Evolutionary conservation across 441 rosid species (phyloP), one percentile per base, ranked within the genome.

Genomic region (Pelargonium australe): DNA sequence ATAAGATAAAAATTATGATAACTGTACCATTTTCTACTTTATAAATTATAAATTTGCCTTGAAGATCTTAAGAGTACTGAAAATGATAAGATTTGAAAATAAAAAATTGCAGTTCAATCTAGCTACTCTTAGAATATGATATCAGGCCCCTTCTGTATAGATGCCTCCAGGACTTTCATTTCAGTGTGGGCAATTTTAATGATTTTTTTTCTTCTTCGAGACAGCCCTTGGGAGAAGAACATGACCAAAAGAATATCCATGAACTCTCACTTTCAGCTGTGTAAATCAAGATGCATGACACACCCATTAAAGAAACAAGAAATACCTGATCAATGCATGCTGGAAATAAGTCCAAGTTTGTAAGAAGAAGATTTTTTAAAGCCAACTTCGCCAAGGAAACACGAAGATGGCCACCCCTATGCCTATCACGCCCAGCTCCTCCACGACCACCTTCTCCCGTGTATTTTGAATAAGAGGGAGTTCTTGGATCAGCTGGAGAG

Each of bases 281-380:
- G 8, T 4, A 17, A 53, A n/a, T 44, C 47, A 44, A 44, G 8
- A 44, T 44, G 11, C 55, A 57, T 16, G 17, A 7, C 17, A 16
- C 13, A 14, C 25, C 34, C 19, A 55, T 68, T 66, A 64, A 63
- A 72, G 77, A 70, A 17, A 47, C 66, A 68, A 53, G 47, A 10
- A 70, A 71, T 83, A 95, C 99, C 99, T 92, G 99, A 82, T 92
- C 98, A 73, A 95, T 95, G 85, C 98, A 95, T 72, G 98, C 90
- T 68, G 97, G 98, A 78, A 95, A 88, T 53, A 95, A 91, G 81
- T 95, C 99, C 86, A 95, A 86, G 76, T 95, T 95, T 66, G 98
- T 91, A 64, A 95, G 94, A 51, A 95, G 94, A 81, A 95, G 96
- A 86, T 92, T 89, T 83, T 92, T 95, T 79, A 95, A 84, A 80